These are phyloP conservation scores for Stagonosporopsis vannaccii DNA, from an alignment of 2,329 filamentous ascomycete genomes.

Conservation along the genomic window DNA sequence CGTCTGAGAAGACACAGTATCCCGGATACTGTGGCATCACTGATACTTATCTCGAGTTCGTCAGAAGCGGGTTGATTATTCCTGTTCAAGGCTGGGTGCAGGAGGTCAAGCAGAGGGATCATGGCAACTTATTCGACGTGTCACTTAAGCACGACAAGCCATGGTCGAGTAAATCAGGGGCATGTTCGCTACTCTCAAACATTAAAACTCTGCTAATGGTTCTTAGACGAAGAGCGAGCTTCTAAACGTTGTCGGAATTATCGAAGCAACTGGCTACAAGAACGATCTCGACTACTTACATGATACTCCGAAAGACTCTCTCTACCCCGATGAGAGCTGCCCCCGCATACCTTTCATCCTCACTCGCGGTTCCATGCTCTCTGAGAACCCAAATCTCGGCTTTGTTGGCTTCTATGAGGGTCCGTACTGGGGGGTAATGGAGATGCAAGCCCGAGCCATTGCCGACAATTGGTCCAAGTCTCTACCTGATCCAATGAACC, in stretches of 20 bases:
- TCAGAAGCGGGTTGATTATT: constrained; percentile 65
- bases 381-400: constrained; percentile 69
- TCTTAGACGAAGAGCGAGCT: constrained; percentile 17
- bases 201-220: constrained; percentile 6
- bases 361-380: constrained; percentile 71
- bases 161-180: constrained; percentile 18
- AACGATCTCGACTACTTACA: constrained; percentile 71
- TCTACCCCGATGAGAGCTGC: constrained; percentile 67
- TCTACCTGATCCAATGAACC: constrained; percentile 27
- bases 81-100: constrained; percentile 49
- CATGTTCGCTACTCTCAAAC: neutral
- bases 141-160: constrained; percentile 21
- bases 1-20: constrained; percentile 54
- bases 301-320: constrained; percentile 58
- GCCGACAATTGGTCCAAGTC: constrained; percentile 63
- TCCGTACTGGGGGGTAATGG: constrained; percentile 86
- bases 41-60: constrained; percentile 76
- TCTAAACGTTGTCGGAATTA: constrained; percentile 59
- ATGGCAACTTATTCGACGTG: constrained; percentile 9
- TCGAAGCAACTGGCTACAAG: constrained; percentile 79
- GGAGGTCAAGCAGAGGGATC: constrained; percentile 23
- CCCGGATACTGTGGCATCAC: constrained; percentile 74
- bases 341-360: constrained; percentile 63
- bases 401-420: constrained; percentile 87
- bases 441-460: constrained; percentile 80